These are phyloP conservation scores for Fusarium heterosporum DNA, from an alignment of 2,329 filamentous ascomycete genomes.

Conservation along the genomic window DNA sequence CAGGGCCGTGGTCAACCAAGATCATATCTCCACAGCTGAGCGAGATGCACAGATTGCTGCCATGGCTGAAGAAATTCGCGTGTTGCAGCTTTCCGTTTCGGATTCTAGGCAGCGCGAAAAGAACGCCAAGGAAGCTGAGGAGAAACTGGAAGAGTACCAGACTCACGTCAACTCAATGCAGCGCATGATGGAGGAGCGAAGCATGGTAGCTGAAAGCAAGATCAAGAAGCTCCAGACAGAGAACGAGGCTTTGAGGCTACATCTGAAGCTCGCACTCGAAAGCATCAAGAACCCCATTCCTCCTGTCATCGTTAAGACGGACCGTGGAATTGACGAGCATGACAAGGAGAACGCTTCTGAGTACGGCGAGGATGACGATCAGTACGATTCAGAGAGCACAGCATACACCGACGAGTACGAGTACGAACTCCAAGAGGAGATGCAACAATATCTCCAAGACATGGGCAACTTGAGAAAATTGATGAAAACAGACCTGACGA, in stretches of 20 bases:
- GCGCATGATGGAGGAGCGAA: constrained; percentile 93
- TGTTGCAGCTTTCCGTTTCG: constrained; percentile 80
- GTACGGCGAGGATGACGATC: constrained; percentile 71
- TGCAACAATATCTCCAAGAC: constrained; percentile 86
- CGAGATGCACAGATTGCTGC: constrained; percentile 92
- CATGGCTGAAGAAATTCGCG: constrained; percentile 95
- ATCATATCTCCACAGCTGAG: constrained; percentile 90
- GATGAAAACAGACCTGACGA: constrained; percentile 81
- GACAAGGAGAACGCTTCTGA: constrained; percentile 58
- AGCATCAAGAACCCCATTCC: constrained; percentile 94
- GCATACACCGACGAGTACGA: constrained; percentile 62
- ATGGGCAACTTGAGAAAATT: constrained; percentile 72
- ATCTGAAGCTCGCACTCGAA: constrained; percentile 86
- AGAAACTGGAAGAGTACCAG: constrained; percentile 94
- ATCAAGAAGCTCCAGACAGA: constrained; percentile 90
- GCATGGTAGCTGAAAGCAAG: constrained; percentile 91
- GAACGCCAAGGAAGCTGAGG: constrained; percentile 81
- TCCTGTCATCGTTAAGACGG: constrained; percentile 57
- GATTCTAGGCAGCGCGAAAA: constrained; percentile 76
- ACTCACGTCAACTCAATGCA: constrained; percentile 90
- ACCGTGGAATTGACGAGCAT: constrained; percentile 49
- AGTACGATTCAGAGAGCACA: constrained; percentile 61
- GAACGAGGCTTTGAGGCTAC: constrained; percentile 88
- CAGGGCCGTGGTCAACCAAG: constrained; percentile 93
- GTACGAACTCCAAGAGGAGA: constrained; percentile 82